These are phyloP conservation scores for Neurospora terricola DNA, from an alignment of 495 filamentous ascomycete genomes.

Conservation along the genomic window DNA sequence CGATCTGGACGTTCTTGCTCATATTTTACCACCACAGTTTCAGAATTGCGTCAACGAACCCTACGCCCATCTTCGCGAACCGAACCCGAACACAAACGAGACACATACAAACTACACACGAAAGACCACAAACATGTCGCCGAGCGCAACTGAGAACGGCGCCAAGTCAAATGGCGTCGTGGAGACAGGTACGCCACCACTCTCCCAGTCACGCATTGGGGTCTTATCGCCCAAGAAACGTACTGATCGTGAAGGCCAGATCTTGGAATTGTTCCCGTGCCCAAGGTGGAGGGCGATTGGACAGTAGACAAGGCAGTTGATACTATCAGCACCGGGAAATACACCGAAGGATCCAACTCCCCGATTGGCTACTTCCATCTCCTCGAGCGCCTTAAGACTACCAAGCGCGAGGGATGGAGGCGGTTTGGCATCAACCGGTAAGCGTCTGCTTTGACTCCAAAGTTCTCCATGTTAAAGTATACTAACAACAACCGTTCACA, in stretches of 20 bases:
- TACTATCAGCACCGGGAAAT: slow-evolving; percentile 34
- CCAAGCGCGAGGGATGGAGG: slow-evolving; percentile 90
- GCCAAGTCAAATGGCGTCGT: background rate
- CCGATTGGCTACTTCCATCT: slow-evolving; percentile 90
- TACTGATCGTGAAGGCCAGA: slow-evolving; percentile 3
- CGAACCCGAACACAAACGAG: background rate
- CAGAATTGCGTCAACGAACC: background rate
- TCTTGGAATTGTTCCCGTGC: slow-evolving; percentile 21
- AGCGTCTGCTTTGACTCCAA: slow-evolving; percentile 2
- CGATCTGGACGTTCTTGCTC: background rate
- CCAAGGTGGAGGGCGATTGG: slow-evolving; percentile 33
- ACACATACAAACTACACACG: background rate
- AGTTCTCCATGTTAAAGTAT: background rate
- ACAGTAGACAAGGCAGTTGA: slow-evolving; percentile 40
- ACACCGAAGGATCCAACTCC: slow-evolving; percentile 51
- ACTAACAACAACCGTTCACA: slow-evolving; percentile 10
- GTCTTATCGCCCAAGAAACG: background rate
- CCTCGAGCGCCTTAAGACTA: slow-evolving; percentile 87
- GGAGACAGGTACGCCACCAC: background rate
- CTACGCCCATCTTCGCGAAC: background rate
- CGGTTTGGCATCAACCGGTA: slow-evolving; percentile 65
- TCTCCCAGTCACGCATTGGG: background rate
- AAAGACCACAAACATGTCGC: background rate
- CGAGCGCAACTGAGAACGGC: background rate
- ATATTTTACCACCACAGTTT: background rate